A percentile compares a stretch with the other conserved stretches of the same genome.
Evolutionary conservation across 164 flowering plant genomes (phyloP).

Genomic region (Warburgia ugandensis): DNA sequence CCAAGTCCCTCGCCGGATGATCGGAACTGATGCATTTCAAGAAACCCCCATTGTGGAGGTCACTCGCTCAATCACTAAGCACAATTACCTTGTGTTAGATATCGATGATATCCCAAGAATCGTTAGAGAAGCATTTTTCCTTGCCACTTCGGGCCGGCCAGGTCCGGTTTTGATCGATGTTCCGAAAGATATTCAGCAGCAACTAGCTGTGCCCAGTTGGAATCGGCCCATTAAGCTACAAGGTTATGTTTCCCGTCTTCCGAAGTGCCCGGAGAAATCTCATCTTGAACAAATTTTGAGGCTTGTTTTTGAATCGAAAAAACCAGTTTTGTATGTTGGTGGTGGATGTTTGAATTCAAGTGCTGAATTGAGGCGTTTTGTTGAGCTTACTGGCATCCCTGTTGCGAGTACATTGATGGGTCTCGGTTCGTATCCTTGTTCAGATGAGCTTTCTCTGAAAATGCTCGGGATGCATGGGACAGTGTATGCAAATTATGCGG

Average conservation of each 20-base stretch:
- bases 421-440: conserved; percentile 39
- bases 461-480: conserved; percentile 85
- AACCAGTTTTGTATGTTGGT: conserved; percentile 58
- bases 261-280: conserved; percentile 21
- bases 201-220: conserved; percentile 50
- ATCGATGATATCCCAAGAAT: conserved; percentile 55
- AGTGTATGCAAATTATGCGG: conserved; percentile 64
- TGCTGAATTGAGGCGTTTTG: conserved; percentile 43
- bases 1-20: conserved; percentile 64
- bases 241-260: conserved; percentile 44
- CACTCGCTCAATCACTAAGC: conserved; percentile 61
- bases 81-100: conserved; percentile 55
- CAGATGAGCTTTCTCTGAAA: conserved; percentile 39
- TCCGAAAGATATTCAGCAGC: conserved; percentile 63
- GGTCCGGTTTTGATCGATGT: conserved; percentile 67
- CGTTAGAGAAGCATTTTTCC: conserved; percentile 47
- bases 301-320: conserved; percentile 46
- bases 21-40: conserved; percentile 66
- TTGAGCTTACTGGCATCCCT: conserved; percentile 58
- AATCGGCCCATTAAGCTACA: conserved; percentile 30
- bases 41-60: conserved; percentile 73
- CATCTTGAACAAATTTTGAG: conserved; percentile 49
- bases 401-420: conserved; percentile 74
- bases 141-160: conserved; percentile 49
- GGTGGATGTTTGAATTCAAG: conserved; percentile 69